These are phyloP conservation scores for Aspergillus olivimuriae DNA, from an alignment of 495 filamentous ascomycete species.

Conservation along the genomic window DNA sequence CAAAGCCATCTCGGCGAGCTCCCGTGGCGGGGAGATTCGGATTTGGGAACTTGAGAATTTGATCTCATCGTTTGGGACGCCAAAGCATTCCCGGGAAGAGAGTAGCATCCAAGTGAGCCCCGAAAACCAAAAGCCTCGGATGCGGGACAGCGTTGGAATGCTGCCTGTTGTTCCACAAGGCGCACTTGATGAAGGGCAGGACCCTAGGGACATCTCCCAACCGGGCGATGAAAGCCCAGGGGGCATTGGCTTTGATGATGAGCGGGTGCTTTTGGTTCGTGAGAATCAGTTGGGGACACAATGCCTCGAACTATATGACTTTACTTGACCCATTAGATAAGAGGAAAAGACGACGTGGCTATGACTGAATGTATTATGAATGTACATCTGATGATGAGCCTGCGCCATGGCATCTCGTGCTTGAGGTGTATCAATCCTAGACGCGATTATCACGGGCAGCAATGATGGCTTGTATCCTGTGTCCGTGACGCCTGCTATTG, in stretches of 20 bases:
- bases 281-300: slow-evolving; percentile 62
- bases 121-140: slow-evolving; percentile 18
- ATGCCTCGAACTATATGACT: slow-evolving; percentile 85
- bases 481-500: too few relatives aligned
- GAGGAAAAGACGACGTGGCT: too few relatives aligned
- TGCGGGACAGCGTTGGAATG: slow-evolving; percentile 7
- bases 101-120: slow-evolving; percentile 51
- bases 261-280: slow-evolving; percentile 80
- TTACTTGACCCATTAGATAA: slow-evolving; percentile 48
- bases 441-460: too few relatives aligned
- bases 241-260: slow-evolving; percentile 90
- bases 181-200: background rate
- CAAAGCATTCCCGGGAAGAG: slow-evolving; percentile 32
- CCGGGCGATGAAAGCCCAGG: slow-evolving; percentile 32
- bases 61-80: slow-evolving; percentile 40
- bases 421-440: too few relatives aligned
- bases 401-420: too few relatives aligned
- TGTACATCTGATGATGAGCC: too few relatives aligned
- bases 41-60: slow-evolving; percentile 92
- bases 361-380: too few relatives aligned
- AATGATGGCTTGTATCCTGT: too few relatives aligned
- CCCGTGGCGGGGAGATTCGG: slow-evolving; percentile 74
- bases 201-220: background rate
- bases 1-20: slow-evolving; percentile 84
- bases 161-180: slow-evolving; percentile 12